Base-by-base conservation (phyloP, 2,329 filamentous ascomycete genomes). In the Trichophyton schoenleinii region DNA sequence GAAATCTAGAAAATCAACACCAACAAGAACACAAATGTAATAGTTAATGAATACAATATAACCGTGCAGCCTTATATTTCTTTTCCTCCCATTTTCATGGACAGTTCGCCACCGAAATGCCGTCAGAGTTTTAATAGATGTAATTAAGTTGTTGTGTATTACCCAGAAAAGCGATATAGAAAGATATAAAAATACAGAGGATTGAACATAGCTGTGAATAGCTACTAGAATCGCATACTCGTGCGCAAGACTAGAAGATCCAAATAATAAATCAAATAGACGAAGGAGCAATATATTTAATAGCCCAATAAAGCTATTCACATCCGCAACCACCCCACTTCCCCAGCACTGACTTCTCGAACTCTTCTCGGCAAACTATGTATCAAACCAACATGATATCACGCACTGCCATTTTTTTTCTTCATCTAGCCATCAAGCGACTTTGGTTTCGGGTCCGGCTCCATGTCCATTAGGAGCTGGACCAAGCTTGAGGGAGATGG, bases 401-500 rank as follows among this genome's bases (percentile, higher is more conserved):
- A 15, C 22, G 28, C 20, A 52, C 46, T 22, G 22, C 11, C 18
- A 20, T 48, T 8, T 18, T 18, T 18, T 18, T 11, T 3, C 20
- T 13, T 7, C 22, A 15, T 13, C 6, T 7, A 31, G 22, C 31
- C 13, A 31, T 36, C 22, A 55, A 15, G n/a, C n/a, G 3, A n/a
- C 34, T 11, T 58, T 9, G 20, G n/a, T 58, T 46, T 42, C 34
- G 11, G 6, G 3, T 38, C 34, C 34, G 3, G 6, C 25, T 58
- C 20, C 57, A 44, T 58, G 8, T 22, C 13, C 57, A n/a, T 63
- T 64, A 7, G 58, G 18, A 20, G 49, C 28, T 9, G 31, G 25
- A n/a, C 62, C 60, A 34, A 60, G 44, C 5, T 64, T 60, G 5
- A 72, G 73, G 7, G 74, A 75, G 31, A 70, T 69, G 3, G 70